Evolutionary conservation across 1,284 basidiomycete genomes (phyloP).

Genomic region (Blastosporella zonata): DNA sequence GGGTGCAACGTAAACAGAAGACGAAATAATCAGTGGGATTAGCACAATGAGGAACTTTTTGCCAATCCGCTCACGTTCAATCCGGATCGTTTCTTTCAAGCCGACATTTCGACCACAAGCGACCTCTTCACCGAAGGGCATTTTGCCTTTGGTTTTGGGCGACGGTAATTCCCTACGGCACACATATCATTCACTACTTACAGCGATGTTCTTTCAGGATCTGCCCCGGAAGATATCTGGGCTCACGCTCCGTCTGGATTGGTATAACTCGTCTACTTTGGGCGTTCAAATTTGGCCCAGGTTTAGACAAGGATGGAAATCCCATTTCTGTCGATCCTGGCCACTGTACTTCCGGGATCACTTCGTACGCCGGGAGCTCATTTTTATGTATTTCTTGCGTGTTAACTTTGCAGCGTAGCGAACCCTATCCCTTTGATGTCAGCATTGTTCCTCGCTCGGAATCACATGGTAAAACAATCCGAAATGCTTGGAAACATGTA

Average conservation of each 20-base stretch:
- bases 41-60: slow-evolving; percentile 12
- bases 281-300: slow-evolving; percentile 11
- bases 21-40: background rate
- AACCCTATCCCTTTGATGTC: slow-evolving; percentile 8
- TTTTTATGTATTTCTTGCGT: background rate
- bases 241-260: slow-evolving; percentile 8
- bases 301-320: slow-evolving; percentile 2
- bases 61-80: slow-evolving; percentile 3
- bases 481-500: slow-evolving; percentile 1
- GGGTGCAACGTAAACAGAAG: background rate
- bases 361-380: slow-evolving; percentile 1
- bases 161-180: background rate
- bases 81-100: slow-evolving; percentile 9
- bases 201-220: background rate
- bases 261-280: slow-evolving; percentile 10
- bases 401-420: background rate
- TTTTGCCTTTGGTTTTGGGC: slow-evolving; percentile 11
- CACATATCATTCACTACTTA: background rate
- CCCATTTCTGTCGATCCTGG: slow-evolving; percentile 8
- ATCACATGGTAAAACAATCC: slow-evolving; percentile 4
- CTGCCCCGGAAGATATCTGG: slow-evolving; percentile 10
- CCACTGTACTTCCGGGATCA: slow-evolving; percentile 9
- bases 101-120: background rate
- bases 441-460: slow-evolving; percentile 7
- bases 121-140: slow-evolving; percentile 11